Conservation (phyloP, 2,329 filamentous ascomycete genomes). For the Colletotrichum sp. region DNA sequence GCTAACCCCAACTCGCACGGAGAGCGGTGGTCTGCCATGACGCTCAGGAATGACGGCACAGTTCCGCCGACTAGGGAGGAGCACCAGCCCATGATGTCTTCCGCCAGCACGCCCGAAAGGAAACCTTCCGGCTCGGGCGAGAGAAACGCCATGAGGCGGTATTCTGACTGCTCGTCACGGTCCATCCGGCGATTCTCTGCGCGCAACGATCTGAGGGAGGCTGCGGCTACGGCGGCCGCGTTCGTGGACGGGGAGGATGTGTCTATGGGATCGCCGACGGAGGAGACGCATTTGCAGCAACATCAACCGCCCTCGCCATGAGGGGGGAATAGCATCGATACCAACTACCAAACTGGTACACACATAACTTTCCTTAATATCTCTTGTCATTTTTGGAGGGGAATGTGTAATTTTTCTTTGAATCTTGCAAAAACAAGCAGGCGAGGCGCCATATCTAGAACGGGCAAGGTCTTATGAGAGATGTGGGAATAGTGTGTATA, state of each 20-base stretch:
- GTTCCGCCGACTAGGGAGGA: neutral
- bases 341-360: neutral
- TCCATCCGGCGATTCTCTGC: conserved; percentile 15
- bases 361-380: neutral
- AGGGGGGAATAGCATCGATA: neutral
- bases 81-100: neutral
- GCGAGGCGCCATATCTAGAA: neutral
- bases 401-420: neutral
- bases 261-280: neutral
- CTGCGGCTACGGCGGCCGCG: conserved; percentile 13
- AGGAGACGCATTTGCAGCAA: conserved; percentile 1
- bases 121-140: neutral
- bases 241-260: conserved; percentile 4
- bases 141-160: conserved; percentile 9
- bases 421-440: neutral
- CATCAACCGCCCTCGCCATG: neutral
- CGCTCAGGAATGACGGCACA: neutral
- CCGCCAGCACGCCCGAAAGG: conserved; percentile 8
- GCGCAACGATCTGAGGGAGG: conserved; percentile 12
- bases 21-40: conserved; percentile 17
- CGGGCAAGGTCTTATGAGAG: neutral
- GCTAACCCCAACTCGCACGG: neutral
- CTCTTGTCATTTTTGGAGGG: neutral
- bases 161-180: conserved; percentile 10
- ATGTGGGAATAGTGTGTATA: neutral